Conservation (phyloP, 2,329 filamentous ascomycete genomes). For the Epichloe sibirici region DNA sequence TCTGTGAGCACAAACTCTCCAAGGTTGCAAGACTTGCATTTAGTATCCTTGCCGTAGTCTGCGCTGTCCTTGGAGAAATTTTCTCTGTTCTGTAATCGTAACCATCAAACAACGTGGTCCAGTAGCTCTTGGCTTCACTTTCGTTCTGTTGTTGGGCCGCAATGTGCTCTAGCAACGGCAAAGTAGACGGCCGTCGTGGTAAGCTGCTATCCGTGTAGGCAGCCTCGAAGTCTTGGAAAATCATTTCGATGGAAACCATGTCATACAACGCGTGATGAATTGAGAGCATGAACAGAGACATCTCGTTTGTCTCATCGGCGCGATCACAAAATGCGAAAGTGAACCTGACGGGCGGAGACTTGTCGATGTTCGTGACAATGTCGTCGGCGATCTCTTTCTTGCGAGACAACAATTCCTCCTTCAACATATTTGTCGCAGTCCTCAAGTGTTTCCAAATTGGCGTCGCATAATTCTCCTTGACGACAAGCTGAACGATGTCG, state of each 20-base stretch:
- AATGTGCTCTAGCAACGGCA: not conserved
- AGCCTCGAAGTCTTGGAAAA: constrained; percentile 19
- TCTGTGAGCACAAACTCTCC: not conserved
- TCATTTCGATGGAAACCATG: constrained; percentile 19
- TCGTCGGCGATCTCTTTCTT: not conserved
- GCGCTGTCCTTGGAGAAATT: not conserved
- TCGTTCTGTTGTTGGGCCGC: not conserved
- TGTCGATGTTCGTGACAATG: not conserved
- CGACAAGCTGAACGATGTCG: constrained; percentile 19
- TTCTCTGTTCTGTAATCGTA: not conserved
- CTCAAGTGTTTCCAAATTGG: not conserved
- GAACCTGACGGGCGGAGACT: not conserved
- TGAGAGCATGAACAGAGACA: constrained; percentile 18
- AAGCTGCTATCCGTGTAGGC: constrained; percentile 15
- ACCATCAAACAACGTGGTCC: not conserved
- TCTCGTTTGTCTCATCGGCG: not conserved
- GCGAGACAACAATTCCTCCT: not conserved
- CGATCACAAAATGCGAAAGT: constrained; percentile 10
- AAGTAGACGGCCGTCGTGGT: not conserved
- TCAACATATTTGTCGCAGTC: too few relatives aligned
- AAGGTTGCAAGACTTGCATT: not conserved
- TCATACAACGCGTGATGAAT: constrained; percentile 27
- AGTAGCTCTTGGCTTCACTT: not conserved
- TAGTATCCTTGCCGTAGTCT: not conserved
- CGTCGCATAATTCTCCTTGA: constrained; percentile 4